These are phyloP conservation scores for Verticillium tricorpus DNA, from an alignment of 2,329 filamentous ascomycete species.

Conservation along the genomic window DNA sequence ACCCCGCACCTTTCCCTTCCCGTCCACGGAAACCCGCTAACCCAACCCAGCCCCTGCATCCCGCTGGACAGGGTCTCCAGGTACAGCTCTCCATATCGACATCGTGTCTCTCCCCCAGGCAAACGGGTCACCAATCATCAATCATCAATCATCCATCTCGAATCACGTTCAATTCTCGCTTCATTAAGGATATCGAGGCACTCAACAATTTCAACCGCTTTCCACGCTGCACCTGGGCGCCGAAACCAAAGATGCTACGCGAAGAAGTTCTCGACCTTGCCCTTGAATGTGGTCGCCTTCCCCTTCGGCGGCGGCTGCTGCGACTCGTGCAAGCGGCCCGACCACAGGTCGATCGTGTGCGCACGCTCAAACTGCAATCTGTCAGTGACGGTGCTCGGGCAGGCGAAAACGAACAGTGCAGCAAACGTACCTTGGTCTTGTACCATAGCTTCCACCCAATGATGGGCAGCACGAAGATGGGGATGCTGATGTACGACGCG, in stretches of 20 bases:
- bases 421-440: slow-evolving; percentile 28
- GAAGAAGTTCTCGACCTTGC: slow-evolving; percentile 10
- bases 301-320: slow-evolving; percentile 7
- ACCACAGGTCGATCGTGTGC: slow-evolving; percentile 19
- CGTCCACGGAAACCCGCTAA: background rate
- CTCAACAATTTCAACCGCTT: too few species aligned
- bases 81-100: too few species aligned
- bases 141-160: too few species aligned
- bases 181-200: too few species aligned
- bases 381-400: background rate
- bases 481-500: slow-evolving; percentile 62
- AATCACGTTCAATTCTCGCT: too few species aligned
- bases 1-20: background rate
- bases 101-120: too few species aligned
- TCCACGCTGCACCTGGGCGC: too few species aligned
- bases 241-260: background rate
- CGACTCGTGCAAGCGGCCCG: slow-evolving; percentile 16
- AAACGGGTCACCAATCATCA: too few species aligned
- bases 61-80: too few species aligned
- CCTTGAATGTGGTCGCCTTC: slow-evolving; percentile 6
- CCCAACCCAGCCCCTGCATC: too few species aligned
- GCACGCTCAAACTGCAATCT: slow-evolving; percentile 16
- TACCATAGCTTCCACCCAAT: slow-evolving; percentile 34
- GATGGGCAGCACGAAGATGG: slow-evolving; percentile 48
- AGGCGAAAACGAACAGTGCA: background rate